Evolutionary conservation across 345 rosid species (phyloP).

Genomic region (Melaleuca quinquenervia): DNA sequence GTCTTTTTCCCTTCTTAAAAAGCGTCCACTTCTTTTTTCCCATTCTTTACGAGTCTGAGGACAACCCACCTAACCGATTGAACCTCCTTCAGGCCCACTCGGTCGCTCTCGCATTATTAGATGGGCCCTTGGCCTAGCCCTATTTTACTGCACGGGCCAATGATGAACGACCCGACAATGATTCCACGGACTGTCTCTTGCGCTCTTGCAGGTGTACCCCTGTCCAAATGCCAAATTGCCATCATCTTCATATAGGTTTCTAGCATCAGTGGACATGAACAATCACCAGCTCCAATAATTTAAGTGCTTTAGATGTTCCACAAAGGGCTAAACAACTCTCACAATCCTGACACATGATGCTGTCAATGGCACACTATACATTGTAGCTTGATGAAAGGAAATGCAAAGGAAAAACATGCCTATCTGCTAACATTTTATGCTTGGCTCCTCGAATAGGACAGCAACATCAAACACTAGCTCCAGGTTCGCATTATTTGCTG

Average conservation of each 20-base stretch:
- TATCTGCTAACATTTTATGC: neutral
- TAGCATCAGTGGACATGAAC: too few species aligned
- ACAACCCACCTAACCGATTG: neutral
- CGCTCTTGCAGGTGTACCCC: neutral
- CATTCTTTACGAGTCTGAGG: neutral
- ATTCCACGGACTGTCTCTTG: neutral
- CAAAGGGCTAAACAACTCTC: neutral
- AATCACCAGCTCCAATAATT: neutral
- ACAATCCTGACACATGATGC: neutral
- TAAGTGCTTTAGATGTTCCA: too few species aligned
- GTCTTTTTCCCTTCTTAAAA: too few species aligned
- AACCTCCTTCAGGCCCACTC: neutral
- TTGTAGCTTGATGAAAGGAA: neutral
- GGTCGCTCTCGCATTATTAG: neutral
- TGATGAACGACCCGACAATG: neutral
- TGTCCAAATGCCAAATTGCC: neutral
- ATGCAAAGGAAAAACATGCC: neutral
- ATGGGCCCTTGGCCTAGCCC: neutral
- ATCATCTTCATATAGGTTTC: neutral
- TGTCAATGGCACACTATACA: neutral
- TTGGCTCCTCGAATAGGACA: neutral
- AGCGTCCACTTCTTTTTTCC: neutral
- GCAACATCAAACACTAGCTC: neutral
- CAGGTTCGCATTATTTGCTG: neutral
- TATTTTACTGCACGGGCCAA: neutral